A percentile compares a stretch with the other conserved stretches of the same genome.
phyloP scores from a whole-genome alignment of 805 yeast species.

The Candida succiphila region DNA sequence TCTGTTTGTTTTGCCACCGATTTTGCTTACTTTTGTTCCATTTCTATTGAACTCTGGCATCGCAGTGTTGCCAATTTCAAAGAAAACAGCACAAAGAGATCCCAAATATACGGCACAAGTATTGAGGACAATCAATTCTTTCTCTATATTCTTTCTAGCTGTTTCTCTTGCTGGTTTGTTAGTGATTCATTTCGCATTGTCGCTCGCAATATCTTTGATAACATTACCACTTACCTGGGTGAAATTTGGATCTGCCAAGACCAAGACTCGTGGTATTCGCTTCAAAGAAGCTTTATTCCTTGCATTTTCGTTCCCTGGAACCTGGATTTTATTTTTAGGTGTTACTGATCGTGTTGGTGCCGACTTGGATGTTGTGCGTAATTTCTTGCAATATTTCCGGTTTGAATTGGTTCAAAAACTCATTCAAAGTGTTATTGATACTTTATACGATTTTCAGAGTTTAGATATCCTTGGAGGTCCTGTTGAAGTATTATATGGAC shows the following conservation, averaged over 20 bases:
- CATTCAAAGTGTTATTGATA: conserved; percentile 7
- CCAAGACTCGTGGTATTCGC: not conserved
- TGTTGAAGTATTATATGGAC: conserved; percentile 34
- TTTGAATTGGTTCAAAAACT: conserved; percentile 7
- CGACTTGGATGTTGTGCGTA: conserved; percentile 18
- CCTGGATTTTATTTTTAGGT: conserved; percentile 18
- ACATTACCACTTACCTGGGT: conserved; percentile 69
- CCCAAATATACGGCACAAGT: conserved; percentile 10
- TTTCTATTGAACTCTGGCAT: not conserved
- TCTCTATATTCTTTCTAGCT: conserved; percentile 46
- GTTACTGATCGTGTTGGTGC: conserved; percentile 11
- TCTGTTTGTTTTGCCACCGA: conserved; percentile 8
- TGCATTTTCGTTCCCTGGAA: conserved; percentile 21
- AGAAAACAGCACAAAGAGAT: not conserved
- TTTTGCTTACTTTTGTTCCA: conserved; percentile 2
- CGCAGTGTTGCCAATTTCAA: not conserved
- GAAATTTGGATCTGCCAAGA: conserved; percentile 20
- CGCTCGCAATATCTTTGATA: conserved; percentile 59
- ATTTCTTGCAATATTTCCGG: conserved; percentile 20
- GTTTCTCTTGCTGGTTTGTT: conserved; percentile 62
- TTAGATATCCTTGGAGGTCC: conserved; percentile 18
- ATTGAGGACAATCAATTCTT: conserved; percentile 14
- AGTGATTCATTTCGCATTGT: conserved; percentile 78
- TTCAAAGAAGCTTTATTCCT: conserved; percentile 16
- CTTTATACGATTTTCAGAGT: conserved; percentile 4